Evolutionary conservation across 306 rosid genomes (phyloP).

Genomic region (Sphenostylis stenocarpa): DNA sequence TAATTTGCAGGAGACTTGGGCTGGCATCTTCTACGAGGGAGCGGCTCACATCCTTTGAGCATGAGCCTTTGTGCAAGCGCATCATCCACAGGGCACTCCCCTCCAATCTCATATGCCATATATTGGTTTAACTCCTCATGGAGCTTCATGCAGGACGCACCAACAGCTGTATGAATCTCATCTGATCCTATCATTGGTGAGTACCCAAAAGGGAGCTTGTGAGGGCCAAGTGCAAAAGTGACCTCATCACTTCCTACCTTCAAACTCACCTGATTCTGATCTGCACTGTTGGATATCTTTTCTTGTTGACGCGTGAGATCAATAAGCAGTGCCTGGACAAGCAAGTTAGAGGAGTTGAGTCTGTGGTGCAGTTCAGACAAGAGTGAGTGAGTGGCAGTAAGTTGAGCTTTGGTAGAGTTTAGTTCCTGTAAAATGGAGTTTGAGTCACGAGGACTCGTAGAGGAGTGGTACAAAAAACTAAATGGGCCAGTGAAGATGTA

Average conservation of each 20-base stretch:
- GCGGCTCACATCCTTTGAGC: constrained; percentile 59
- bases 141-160: constrained; percentile 38
- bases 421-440: constrained; percentile 41
- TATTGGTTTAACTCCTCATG: constrained; percentile 43
- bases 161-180: constrained; percentile 35
- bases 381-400: constrained; percentile 36
- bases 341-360: constrained; percentile 50
- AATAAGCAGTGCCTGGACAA: constrained; percentile 48
- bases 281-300: constrained; percentile 11
- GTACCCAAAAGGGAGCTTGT: constrained; percentile 47
- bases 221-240: constrained; percentile 40
- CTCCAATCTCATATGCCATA: constrained; percentile 51
- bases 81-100: constrained; percentile 50
- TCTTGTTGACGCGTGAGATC: constrained; percentile 48
- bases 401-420: constrained; percentile 46
- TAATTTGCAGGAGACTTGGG: constrained; percentile 42
- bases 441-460: constrained; percentile 20
- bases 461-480: constrained; percentile 23
- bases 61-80: constrained; percentile 41
- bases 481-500: constrained; percentile 46
- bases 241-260: constrained; percentile 35
- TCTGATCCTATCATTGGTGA: constrained; percentile 32
- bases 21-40: constrained; percentile 55
- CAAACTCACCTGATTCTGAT: neutral
- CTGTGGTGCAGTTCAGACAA: constrained; percentile 41